A percentile compares a stretch with the other conserved stretches of the same genome.
Evolutionary conservation across 1,284 basidiomycete species (phyloP).

Genomic region (Apiotrichum laibachii): DNA sequence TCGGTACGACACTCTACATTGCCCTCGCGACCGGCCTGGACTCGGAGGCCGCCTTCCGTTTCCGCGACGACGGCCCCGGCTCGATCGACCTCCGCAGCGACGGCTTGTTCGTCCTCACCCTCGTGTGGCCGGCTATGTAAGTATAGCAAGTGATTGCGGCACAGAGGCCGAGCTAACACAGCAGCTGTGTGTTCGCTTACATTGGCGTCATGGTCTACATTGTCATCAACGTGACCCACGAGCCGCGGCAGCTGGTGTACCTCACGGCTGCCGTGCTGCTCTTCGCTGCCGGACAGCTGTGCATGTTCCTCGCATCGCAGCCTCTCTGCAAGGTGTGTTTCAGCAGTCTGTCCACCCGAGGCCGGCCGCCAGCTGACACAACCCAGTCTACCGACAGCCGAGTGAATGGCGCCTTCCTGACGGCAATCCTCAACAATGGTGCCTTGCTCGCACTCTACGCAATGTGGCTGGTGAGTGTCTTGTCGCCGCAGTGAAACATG

Average conservation of each 20-base stretch:
- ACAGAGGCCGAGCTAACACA: background rate
- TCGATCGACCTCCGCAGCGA: slow-evolving; percentile 60
- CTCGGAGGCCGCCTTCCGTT: slow-evolving; percentile 64
- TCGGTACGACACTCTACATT: slow-evolving; percentile 70
- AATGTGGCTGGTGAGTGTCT: slow-evolving; percentile 70
- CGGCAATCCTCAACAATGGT: slow-evolving; percentile 62
- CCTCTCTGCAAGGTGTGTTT: slow-evolving; percentile 70
- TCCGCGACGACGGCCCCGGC: slow-evolving; percentile 48
- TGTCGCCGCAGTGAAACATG: background rate
- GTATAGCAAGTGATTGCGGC: slow-evolving; percentile 36
- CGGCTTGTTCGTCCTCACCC: slow-evolving; percentile 72
- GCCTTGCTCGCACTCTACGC: slow-evolving; percentile 67
- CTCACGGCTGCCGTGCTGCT: slow-evolving; percentile 58
- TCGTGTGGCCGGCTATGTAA: slow-evolving; percentile 77
- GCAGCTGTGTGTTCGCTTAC: slow-evolving; percentile 65
- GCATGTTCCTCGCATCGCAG: slow-evolving; percentile 70
- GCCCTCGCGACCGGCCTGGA: slow-evolving; percentile 69
- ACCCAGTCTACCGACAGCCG: slow-evolving; percentile 61
- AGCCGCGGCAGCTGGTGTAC: slow-evolving; percentile 47
- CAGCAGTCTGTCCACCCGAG: background rate
- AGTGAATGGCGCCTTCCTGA: slow-evolving; percentile 76
- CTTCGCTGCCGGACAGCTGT: slow-evolving; percentile 71
- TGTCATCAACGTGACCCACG: slow-evolving; percentile 66
- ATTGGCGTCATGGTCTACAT: slow-evolving; percentile 71
- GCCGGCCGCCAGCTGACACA: background rate